A percentile compares a stretch with the other conserved stretches of the same genome.
These are phyloP conservation scores for Dipodascopsis uninucleata DNA, from an alignment of 805 yeast species.

Conservation along the genomic window DNA sequence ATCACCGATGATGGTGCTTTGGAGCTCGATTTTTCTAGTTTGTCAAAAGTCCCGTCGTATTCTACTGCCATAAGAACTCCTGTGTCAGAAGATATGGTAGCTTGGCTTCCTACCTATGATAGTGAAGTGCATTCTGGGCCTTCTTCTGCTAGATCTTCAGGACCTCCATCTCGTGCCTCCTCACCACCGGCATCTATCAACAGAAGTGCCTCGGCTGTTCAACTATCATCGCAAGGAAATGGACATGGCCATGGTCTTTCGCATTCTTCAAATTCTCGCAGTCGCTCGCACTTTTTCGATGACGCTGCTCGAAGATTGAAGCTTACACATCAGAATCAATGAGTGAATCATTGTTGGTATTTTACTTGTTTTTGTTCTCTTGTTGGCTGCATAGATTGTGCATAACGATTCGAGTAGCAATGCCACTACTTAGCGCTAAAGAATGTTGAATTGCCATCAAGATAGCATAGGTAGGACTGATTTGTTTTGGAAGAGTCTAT, in stretches of 20 bases:
- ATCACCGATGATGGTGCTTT: slow-evolving; percentile 26
- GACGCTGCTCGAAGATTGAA: slow-evolving; percentile 23
- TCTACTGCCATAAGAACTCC: slow-evolving; percentile 60
- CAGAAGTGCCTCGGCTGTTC: slow-evolving; percentile 19
- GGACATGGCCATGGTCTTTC: too few species aligned
- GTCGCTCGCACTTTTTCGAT: slow-evolving; percentile 18
- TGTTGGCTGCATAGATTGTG: too few species aligned
- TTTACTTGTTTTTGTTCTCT: too few species aligned
- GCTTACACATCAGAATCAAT: too few species aligned
- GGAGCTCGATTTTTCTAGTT: slow-evolving; percentile 43
- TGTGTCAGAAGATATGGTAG: slow-evolving; percentile 11
- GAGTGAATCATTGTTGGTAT: too few species aligned
- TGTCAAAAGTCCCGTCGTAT: slow-evolving; percentile 82
- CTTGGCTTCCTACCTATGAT: slow-evolving; percentile 19
- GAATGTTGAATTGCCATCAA: too few species aligned
- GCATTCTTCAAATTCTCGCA: too few species aligned
- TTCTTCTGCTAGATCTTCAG: slow-evolving; percentile 18
- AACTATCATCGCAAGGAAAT: slow-evolving; percentile 2
- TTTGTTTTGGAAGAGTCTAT: too few species aligned
- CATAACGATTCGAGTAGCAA: too few species aligned
- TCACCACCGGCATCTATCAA: slow-evolving; percentile 9
- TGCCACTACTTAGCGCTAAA: too few species aligned
- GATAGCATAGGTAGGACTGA: too few species aligned
- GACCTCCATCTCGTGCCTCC: slow-evolving; percentile 21
- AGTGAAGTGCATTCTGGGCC: slow-evolving; percentile 7